Evolutionary conservation across 1,284 basidiomycete genomes (phyloP).

Genomic region (Pascua guehoae): DNA sequence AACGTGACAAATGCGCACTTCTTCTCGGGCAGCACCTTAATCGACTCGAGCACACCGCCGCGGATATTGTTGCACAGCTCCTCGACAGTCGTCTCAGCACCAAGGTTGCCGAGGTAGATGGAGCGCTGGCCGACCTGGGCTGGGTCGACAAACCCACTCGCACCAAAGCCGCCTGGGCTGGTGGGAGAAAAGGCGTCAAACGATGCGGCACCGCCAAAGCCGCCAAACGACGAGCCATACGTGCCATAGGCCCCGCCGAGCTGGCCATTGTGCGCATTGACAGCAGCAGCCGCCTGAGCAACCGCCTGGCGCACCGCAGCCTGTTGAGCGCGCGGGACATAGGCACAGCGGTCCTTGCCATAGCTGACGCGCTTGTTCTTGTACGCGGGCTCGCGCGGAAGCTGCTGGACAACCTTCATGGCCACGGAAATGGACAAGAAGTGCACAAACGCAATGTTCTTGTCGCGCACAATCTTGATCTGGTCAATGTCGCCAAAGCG

Average conservation of each 20-base stretch:
- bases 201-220: constrained; percentile 14
- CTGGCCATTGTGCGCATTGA: constrained; percentile 39
- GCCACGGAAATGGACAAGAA: constrained; percentile 89
- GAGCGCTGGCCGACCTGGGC: constrained; percentile 61
- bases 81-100: constrained; percentile 85
- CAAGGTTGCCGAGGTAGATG: constrained; percentile 89
- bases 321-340: constrained; percentile 56
- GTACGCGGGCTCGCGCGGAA: constrained; percentile 84
- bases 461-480: constrained; percentile 95
- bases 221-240: constrained; percentile 20
- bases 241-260: constrained; percentile 33
- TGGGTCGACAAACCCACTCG: constrained; percentile 7
- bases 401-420: constrained; percentile 85
- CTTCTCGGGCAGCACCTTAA: constrained; percentile 22
- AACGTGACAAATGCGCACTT: constrained; percentile 72
- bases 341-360: constrained; percentile 89
- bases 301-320: constrained; percentile 52
- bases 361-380: constrained; percentile 92
- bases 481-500: constrained; percentile 94
- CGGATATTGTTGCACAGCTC: constrained; percentile 91
- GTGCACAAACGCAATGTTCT: constrained; percentile 96
- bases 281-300: constrained; percentile 57
- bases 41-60: constrained; percentile 59
- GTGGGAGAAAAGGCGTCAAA: constrained; percentile 5
- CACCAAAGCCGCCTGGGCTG: constrained; percentile 1